Evolutionary conservation across 306 rosid species (phyloP).

Genomic region (Cucumis sativus): Cucumber_9930_V3 NC_026660.2:26046501-26047000

Average conservation of each 20-base stretch:
- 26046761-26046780: neutral
- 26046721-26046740: conserved; percentile 19
- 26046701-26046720: conserved; percentile 1
- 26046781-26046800: neutral
- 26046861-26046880: neutral
- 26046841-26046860: neutral
- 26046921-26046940: neutral
- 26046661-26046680: conserved; percentile 26
- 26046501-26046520: neutral
- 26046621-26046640: conserved; percentile 11
- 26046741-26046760: conserved; percentile 4
- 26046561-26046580: conserved; percentile 19
- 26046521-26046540: neutral
- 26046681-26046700: conserved; percentile 21
- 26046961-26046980: neutral
- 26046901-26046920: neutral
- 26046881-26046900: neutral
- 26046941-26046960: neutral
- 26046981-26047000: neutral
- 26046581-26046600: conserved; percentile 14
- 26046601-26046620: conserved; percentile 16
- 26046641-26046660: conserved; percentile 19
- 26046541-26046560: conserved; percentile 33
- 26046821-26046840: neutral
- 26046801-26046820: neutral